Evolutionary conservation across 306 rosid genomes (phyloP).

Genomic region (Prosopis cineraria): DNA sequence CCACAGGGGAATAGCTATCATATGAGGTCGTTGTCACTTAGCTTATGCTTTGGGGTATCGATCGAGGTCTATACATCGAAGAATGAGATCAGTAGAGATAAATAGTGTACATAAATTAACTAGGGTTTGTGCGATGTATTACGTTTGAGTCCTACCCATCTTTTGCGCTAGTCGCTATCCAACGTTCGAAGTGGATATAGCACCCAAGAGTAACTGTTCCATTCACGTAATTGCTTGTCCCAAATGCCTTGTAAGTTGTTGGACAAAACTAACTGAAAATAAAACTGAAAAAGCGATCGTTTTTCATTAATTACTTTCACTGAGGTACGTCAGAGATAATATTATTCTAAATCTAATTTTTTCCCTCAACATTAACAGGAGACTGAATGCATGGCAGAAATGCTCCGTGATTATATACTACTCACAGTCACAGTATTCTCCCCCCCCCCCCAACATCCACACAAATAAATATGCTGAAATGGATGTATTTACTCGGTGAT

Average conservation of each 20-base stretch:
- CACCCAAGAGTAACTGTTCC: not conserved
- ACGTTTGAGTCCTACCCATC: not conserved
- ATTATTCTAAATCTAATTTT: not conserved
- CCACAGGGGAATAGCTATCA: not conserved
- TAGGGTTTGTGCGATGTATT: constrained; percentile 9
- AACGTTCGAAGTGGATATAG: not conserved
- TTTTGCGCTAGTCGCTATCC: constrained; percentile 12
- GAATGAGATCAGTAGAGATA: not conserved
- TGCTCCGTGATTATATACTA: not conserved
- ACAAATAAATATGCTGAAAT: too few relatives aligned
- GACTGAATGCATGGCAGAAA: not conserved
- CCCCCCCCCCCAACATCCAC: too few relatives aligned
- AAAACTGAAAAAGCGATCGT: not conserved
- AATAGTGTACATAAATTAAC: not conserved
- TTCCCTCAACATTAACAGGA: not conserved
- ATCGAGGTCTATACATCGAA: not conserved
- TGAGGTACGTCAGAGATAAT: not conserved
- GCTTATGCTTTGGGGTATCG: not conserved
- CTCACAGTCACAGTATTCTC: too few relatives aligned
- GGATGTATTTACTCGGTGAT: not conserved
- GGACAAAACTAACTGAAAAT: not conserved
- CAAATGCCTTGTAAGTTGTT: not conserved
- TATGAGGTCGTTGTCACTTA: constrained; percentile 1
- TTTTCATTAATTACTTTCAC: not conserved
- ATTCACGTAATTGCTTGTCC: constrained; percentile 8